Base-by-base conservation (phyloP, 768 basidiomycete genomes). In the Rhodotorula paludigena region DNA sequence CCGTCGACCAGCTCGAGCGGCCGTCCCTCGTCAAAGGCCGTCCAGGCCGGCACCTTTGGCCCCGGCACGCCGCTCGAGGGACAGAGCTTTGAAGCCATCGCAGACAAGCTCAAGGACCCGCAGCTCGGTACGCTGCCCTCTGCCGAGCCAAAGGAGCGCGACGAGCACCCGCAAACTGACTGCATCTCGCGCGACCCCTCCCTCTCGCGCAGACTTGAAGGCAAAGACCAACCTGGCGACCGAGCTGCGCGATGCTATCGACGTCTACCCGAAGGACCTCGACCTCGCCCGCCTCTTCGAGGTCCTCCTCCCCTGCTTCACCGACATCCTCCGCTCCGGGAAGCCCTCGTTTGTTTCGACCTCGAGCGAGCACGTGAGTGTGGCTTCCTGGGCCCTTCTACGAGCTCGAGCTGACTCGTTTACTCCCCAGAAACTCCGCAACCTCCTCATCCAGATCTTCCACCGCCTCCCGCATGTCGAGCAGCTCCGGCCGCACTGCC, bases 401-500 rank as follows among this genome's bases (percentile, higher is more conserved):
- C 25, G 25, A 20, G 5, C 2, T 11, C 23, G 12, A 21, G 32
- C 20, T 14, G 21, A 42, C 28, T 9, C 7, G 55, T 32, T 44
- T 5, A 58, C 54, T 0, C 6, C 28, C 33, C 88, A 88, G 79
- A 85, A 86, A 73, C 90, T 94, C 75, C 89, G 96, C 52, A 86
- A 89, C 71, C 85, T 87, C 45, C 83, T 96, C 23, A 83, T 98
- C 65, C 90, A 96, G 76, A 90, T 93, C 57, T 80, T 98, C 36
- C 89, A 92, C 78, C 87, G 92, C 48, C 82, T 97, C 20, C 90
- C 92, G 0, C 83, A 86, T 47, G 85, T 84, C 60, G 96, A 98
- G 60, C 80, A 83, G n/a, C 81, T 92, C 30, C 84, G 88, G 47
- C 82, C 83, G 58, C 87, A 89, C 69, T 82, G 85, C 25, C 79